Base-by-base conservation (phyloP, 148 eudicot genomes). In the Nepenthes mirabilis region DNA sequence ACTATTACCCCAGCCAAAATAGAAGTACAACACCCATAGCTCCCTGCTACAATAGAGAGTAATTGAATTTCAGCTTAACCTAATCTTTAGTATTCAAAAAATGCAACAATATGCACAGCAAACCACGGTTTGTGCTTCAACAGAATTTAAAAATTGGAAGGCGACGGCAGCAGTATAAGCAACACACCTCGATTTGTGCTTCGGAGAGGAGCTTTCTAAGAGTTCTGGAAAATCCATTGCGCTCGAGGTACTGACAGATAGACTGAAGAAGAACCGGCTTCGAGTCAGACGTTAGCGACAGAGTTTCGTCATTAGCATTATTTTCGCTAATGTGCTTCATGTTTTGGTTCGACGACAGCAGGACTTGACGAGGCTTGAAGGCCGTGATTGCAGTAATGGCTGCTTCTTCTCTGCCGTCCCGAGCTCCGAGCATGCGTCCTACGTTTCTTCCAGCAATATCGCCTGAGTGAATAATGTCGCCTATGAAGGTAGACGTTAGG, bases 331-430 rank as follows among this genome's bases (percentile, higher is more conserved):
- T 40, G 43, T 56, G 65, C 40, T 60, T 63, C 68, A 69, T 73
- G 60, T 67, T 64, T 58, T 36, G 66, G 43, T 23, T 32, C 1
- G 63, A 62, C 6, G 66, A 60, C 43, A 86, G 80, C 50, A 79
- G 13, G 23, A 86, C 72, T 50, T 80, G 94, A 52, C 86, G 86
- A 71, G 88, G 95, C 58, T 69, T 72, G 58, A 83, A 75, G 7
- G 74, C 64, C 32, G 74, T 9, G 13, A 69, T 70, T 52, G 66
- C 43, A 36, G 63, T 52, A 49, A 53, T 52, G 59, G 52, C 52
- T 11, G 52, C 52, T 8, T 40, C 45, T 40, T 8, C 45, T 40
- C 45, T 8, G 45, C 45, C 45, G 45, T 40, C 8, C 6, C 45
- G 45, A 8, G 6, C 6, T 40, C 45, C 45, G 45, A 4, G 45